These are phyloP conservation scores for Trametopsis cervina DNA, from an alignment of 768 basidiomycete species.

Conservation along the genomic window DNA sequence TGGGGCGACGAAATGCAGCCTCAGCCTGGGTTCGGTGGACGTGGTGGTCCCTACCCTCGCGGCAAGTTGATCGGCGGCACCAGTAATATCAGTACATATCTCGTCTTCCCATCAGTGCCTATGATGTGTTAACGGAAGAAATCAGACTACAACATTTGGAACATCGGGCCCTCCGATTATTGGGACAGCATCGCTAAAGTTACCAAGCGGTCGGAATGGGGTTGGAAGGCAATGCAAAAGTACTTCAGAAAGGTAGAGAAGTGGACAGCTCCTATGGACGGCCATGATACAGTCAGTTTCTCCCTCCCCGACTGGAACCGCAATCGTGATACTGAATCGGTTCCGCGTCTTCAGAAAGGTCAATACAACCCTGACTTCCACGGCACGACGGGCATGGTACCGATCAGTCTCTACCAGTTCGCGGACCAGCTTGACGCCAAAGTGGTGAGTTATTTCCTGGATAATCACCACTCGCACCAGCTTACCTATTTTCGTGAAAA, in stretches of 20 bases:
- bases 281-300: no score
- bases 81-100: slow-evolving; percentile 18
- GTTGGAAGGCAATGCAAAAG: slow-evolving; percentile 15
- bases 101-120: not conserved
- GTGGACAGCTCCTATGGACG: no score
- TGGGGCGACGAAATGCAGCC: slow-evolving; percentile 23
- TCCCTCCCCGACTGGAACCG: no score
- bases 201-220: slow-evolving; percentile 23
- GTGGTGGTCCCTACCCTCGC: slow-evolving; percentile 16
- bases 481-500: no score
- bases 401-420: no score
- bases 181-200: slow-evolving; percentile 19
- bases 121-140: not conserved
- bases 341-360: no score
- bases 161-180: slow-evolving; percentile 20
- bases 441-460: no score
- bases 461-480: no score
- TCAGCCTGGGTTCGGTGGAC: slow-evolving; percentile 14
- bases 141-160: slow-evolving; percentile 23
- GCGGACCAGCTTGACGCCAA: no score
- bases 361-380: no score
- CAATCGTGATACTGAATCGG: no score
- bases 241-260: slow-evolving; percentile 21
- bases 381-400: no score
- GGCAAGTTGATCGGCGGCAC: slow-evolving; percentile 21